Evolutionary conservation across 139 green algal species (phyloP).

Genomic region (Auxenochlorella protothecoides): DNA sequence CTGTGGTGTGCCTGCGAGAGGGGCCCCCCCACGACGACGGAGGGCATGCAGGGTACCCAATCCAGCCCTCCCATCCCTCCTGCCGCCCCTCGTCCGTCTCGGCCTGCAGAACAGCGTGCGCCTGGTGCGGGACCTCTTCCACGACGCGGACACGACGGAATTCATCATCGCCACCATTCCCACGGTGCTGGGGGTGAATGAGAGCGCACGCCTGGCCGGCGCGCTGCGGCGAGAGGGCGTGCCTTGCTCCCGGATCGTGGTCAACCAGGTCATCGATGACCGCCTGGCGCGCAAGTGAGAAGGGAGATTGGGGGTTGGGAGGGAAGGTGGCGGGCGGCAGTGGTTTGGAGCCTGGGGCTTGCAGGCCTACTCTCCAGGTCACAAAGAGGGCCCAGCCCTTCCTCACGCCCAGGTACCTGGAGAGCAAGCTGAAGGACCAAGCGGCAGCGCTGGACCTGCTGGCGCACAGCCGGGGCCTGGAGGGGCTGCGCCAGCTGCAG

Average conservation of each 20-base stretch:
- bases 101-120: conserved; percentile 37
- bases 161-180: conserved; percentile 98
- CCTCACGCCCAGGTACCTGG: conserved; percentile 39
- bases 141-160: conserved; percentile 76
- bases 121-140: conserved; percentile 77
- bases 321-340: background rate
- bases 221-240: conserved; percentile 73
- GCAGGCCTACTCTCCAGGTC: background rate
- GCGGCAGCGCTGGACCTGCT: conserved; percentile 65
- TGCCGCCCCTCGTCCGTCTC: too few relatives aligned
- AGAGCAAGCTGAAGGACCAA: conserved; percentile 81
- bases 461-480: conserved; percentile 42
- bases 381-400: too few relatives aligned
- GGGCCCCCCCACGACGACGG: too few relatives aligned
- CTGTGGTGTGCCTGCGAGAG: too few relatives aligned
- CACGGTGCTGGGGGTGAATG: conserved; percentile 85
- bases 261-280: conserved; percentile 81
- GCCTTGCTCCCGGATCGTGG: conserved; percentile 82
- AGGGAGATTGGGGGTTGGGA: background rate
- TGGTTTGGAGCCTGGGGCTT: background rate
- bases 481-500: conserved; percentile 49
- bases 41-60: too few relatives aligned
- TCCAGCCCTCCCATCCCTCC: too few relatives aligned
- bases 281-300: conserved; percentile 32
- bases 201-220: conserved; percentile 61